Base-by-base conservation (phyloP, 306 rosid species). In the Cicer judaicum region DNA sequence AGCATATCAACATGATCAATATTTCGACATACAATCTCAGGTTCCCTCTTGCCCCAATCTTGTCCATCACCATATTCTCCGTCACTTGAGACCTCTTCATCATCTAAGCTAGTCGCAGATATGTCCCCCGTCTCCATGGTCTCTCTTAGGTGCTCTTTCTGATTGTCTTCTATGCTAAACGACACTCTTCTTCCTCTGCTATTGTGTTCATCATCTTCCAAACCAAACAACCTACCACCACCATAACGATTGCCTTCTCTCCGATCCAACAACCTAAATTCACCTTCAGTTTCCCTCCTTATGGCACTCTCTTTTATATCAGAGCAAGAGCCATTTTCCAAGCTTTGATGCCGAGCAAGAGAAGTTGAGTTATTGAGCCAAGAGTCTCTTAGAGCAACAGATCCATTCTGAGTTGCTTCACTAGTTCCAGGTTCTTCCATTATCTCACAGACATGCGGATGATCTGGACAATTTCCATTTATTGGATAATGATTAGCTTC, bases 251-350 rank as follows among this genome's bases (percentile, higher is more conserved):
- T 86, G 75, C 92, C 93, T 76, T 80, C 98, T 69, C 98, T 84
- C 77, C 97, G 75, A 80, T 91, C 98, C 82, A 93, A 70, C 89
- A 93, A 75, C 84, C 98, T 85, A 74, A 87, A 91, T 49, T 93
- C 97, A 62, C 98, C 96, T 84, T 93, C 98, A 43, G 98, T 93
- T 88, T 93, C 98, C 76, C 98, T 87, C 79, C 97, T 81, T 80
- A 93, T 93, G 64, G 98, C 98, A 55, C 93, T 93, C 86, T 93
- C 97, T 70, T 91, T 91, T 79, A 85, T 84, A 74, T 75, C 87
- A 41, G 90, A 85, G 65, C 84, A 72, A 14, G 82, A 70, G 18
- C 93, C 93, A 79, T 90, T 88, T 77, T 86, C 91, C 52, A 83
- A 68, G 73, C 82, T 50, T 53, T 38, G 79, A 76, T 85, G 86